Conservation (phyloP, 345 rosid genomes). For the Aegle marmelos region DNA sequence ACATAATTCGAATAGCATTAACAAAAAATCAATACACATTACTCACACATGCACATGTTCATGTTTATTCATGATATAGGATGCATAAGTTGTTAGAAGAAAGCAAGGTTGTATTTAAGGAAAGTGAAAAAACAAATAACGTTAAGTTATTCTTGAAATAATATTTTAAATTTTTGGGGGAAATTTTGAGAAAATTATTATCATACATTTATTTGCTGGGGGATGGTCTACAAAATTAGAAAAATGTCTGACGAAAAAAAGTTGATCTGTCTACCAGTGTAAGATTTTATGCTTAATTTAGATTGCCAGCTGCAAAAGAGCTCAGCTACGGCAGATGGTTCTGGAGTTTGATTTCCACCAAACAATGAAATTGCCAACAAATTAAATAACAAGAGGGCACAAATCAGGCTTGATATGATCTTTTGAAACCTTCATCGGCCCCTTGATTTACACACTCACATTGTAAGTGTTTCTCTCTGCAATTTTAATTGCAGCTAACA, state of each 20-base stretch:
- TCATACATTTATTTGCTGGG: background rate
- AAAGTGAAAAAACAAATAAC: background rate
- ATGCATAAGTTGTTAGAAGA: background rate
- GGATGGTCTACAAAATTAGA: background rate
- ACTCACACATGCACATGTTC: background rate
- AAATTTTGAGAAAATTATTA: background rate
- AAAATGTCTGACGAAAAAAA: background rate
- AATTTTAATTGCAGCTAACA: background rate
- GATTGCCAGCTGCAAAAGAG: background rate
- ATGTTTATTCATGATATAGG: background rate
- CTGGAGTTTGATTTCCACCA: background rate
- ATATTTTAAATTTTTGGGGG: background rate
- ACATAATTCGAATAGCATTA: constrained; percentile 1
- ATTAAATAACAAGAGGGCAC: background rate
- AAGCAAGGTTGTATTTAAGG: no score
- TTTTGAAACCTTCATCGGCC: background rate
- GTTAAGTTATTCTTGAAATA: background rate
- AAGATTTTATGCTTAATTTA: background rate
- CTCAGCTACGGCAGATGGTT: background rate
- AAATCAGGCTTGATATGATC: background rate
- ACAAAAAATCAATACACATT: background rate
- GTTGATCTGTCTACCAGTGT: background rate
- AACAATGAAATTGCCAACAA: background rate
- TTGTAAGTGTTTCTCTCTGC: background rate
- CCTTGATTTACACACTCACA: background rate